Percentiles rank a stretch among this genome's conserved stretches.
Conservation (phyloP, 177 flowering plant genomes). For the Vitis hybrid region DNA sequence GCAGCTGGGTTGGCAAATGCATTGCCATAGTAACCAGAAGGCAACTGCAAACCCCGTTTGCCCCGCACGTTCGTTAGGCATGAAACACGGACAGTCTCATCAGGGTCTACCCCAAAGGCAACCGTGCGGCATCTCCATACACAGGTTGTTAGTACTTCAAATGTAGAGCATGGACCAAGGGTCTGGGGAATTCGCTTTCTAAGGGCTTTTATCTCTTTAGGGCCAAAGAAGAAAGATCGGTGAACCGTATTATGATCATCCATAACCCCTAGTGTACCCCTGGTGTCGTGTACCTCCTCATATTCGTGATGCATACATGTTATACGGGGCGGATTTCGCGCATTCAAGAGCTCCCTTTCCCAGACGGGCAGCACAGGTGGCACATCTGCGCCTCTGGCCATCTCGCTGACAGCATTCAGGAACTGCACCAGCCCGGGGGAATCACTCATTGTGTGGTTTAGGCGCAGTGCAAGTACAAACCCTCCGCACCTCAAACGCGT, state of each 20-base stretch:
- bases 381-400: constrained; percentile 20
- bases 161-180: constrained; percentile 21
- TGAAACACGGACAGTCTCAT: constrained; percentile 31
- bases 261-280: neutral
- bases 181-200: constrained; percentile 27
- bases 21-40: constrained; percentile 55
- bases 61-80: constrained; percentile 29
- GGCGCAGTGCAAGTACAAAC: constrained; percentile 30
- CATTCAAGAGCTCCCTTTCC: constrained; percentile 28
- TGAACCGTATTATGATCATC: constrained; percentile 32
- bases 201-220: constrained; percentile 27
- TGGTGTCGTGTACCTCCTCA: constrained; percentile 6
- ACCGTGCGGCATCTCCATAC: constrained; percentile 51
- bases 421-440: constrained; percentile 29
- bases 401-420: constrained; percentile 22
- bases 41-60: constrained; percentile 27
- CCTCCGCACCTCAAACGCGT: constrained; percentile 36
- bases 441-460: constrained; percentile 36
- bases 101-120: constrained; percentile 34
- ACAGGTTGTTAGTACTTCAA: constrained; percentile 45
- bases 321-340: constrained; percentile 26
- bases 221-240: constrained; percentile 48
- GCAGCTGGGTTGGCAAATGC: constrained; percentile 39
- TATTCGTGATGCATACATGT: constrained; percentile 26
- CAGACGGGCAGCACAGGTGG: constrained; percentile 31